Evolutionary conservation across 345 rosid species (phyloP).

Genomic region (Angophora floribunda): DNA sequence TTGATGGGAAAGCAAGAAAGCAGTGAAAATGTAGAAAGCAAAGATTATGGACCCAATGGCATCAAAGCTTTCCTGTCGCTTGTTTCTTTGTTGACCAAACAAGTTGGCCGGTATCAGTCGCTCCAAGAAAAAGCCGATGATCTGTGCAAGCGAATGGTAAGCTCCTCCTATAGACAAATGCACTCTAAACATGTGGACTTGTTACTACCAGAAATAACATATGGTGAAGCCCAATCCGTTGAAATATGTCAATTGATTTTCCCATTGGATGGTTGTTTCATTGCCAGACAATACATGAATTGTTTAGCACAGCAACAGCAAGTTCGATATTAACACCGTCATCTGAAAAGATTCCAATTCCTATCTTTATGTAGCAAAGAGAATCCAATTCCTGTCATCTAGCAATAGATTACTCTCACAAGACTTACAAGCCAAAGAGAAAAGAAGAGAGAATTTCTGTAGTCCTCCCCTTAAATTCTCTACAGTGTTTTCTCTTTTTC

Average conservation of each 20-base stretch:
- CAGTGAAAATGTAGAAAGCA: conserved; percentile 20
- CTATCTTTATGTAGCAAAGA: not conserved
- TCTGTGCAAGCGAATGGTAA: conserved; percentile 86
- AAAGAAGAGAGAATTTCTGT: not conserved
- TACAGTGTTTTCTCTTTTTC: not conserved
- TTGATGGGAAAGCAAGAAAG: conserved; percentile 54
- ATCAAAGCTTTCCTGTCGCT: conserved; percentile 27
- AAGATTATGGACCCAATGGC: conserved; percentile 10
- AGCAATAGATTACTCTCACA: not conserved
- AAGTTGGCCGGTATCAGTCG: conserved; percentile 71
- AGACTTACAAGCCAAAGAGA: not conserved
- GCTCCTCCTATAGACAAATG: not conserved
- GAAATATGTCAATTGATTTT: not conserved
- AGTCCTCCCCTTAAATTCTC: not conserved
- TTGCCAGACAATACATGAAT: not conserved
- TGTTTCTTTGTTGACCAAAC: conserved; percentile 64
- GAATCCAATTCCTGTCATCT: not conserved
- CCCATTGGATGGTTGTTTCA: not conserved
- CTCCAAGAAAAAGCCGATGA: conserved; percentile 85
- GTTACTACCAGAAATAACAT: not conserved
- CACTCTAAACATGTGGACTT: not conserved
- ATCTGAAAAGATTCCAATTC: not conserved
- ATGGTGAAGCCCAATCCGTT: not conserved
- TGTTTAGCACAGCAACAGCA: not conserved
- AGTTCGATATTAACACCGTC: not conserved